These are phyloP conservation scores for Chytriomyces hyalinus DNA, from an alignment of 192 early-diverging fungal species.

Conservation along the genomic window DNA sequence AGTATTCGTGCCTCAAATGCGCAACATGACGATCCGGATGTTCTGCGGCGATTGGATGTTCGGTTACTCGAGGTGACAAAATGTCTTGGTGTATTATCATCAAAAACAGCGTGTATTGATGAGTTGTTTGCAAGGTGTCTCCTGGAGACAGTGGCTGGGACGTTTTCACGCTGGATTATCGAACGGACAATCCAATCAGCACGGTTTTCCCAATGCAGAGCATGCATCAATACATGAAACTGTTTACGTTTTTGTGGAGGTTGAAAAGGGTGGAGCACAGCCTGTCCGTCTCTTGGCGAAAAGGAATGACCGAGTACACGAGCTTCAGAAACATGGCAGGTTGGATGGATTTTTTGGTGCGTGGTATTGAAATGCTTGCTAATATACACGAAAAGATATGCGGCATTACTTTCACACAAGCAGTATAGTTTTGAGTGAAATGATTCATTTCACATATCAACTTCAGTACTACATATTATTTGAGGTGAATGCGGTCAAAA, in stretches of 20 bases:
- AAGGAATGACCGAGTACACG: constrained; percentile 63
- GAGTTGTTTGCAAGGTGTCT: constrained; percentile 37
- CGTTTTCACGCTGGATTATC: constrained; percentile 89
- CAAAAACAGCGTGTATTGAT: constrained; percentile 13
- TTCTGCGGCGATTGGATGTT: constrained; percentile 79
- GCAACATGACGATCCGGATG: constrained; percentile 80
- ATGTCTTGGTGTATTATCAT: background rate
- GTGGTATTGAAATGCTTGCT: constrained; percentile 31
- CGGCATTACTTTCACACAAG: constrained; percentile 60
- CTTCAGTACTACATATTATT: constrained; percentile 92
- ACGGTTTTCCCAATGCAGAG: constrained; percentile 76
- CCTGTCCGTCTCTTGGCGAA: constrained; percentile 76
- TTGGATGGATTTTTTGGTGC: constrained; percentile 13
- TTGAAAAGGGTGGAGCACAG: constrained; percentile 86
- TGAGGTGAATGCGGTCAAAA: constrained; percentile 61
- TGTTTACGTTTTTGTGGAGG: constrained; percentile 88
- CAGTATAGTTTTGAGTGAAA: constrained; percentile 75
- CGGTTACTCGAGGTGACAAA: constrained; percentile 68
- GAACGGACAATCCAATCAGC: constrained; percentile 79
- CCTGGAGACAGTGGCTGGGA: constrained; percentile 86
- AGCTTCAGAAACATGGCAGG: constrained; percentile 24
- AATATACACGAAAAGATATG: background rate
- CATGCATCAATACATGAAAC: constrained; percentile 80
- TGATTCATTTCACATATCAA: constrained; percentile 94
- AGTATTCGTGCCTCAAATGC: constrained; percentile 89